Conservation (phyloP, 202 grass and related monocot species). For the Panicum hallii region DNA sequence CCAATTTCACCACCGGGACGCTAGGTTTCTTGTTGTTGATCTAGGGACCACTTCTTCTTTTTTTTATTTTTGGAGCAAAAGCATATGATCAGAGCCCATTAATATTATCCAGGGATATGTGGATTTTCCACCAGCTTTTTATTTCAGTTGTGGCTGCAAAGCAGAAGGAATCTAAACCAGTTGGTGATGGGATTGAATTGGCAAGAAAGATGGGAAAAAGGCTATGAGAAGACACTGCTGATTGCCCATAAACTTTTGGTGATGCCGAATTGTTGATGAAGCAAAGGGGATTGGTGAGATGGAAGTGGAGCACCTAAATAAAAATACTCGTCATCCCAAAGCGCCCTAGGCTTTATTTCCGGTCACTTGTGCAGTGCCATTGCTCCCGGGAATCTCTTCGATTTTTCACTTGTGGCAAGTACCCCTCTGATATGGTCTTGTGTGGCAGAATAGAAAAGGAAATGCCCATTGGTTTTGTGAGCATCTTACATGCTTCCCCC, state of each 20-base stretch:
- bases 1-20: neutral
- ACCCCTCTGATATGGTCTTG: constrained; percentile 1
- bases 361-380: neutral
- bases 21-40: neutral
- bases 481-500: constrained; percentile 7
- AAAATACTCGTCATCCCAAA: neutral
- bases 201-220: neutral
- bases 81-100: neutral
- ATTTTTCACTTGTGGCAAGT: constrained; percentile 34
- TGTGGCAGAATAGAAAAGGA: neutral
- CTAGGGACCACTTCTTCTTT: constrained; percentile 4
- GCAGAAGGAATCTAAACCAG: constrained; percentile 27
- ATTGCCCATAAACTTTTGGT: constrained; percentile 13
- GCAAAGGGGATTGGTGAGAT: constrained; percentile 41
- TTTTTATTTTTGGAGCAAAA: neutral
- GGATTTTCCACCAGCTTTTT: neutral
- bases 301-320: constrained; percentile 49
- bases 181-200: constrained; percentile 12
- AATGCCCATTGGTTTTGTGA: neutral
- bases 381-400: neutral
- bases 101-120: neutral
- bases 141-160: constrained; percentile 8
- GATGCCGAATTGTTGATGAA: constrained; percentile 46
- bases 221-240: neutral
- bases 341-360: constrained; percentile 6